Evolutionary conservation across 257 asterid species (phyloP), one percentile per base, ranked within the genome.

Genomic region (Solanum verrucosum): DNA sequence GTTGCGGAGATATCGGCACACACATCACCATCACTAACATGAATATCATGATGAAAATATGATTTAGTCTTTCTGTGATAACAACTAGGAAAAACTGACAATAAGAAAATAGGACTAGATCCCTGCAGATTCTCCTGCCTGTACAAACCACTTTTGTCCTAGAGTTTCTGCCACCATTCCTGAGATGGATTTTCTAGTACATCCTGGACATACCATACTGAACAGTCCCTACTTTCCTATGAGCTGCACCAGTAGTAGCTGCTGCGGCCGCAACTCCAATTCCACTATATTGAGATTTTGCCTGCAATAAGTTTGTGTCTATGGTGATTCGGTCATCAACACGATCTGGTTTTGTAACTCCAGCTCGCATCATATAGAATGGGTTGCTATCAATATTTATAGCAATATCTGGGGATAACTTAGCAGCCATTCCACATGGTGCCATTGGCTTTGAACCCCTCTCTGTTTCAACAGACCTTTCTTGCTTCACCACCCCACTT

Each of bases 291-390:
- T 92, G 96, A 87, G 95, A 90, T 92, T 92, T 95, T 2, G 92
- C 90, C 81, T 94, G 98, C 89, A 94, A 90, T 90, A 94, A 89
- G 89, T 93, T 94, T 16, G 98, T 91, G 88, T 94, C 96, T 3
- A 95, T 90, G 11, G 89, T 65, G 27, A 96, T 92, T 86, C 96
- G 90, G 85, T 94, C 95, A 27, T 91, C 92, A n/a, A 67, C 84
- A 42, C 60, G 91, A 63, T 92, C 93, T 59, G 87, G 52, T 86
- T 91, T 94, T 34, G 92, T 72, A 40, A 88, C 92, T 82, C 93
- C 94, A 23, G 90, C 93, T 29, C 91, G 91, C 31, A 92, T 84
- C 87, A 81, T 89, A 81, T 91, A 93, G 85, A 91, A 93, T 9
- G 96, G 94, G 90, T 89, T 94, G 91, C 72, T 90, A 10, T 94